Conservation (phyloP, 2,329 filamentous ascomycete genomes). For the Myriosclerotinia scirpicola region DNA sequence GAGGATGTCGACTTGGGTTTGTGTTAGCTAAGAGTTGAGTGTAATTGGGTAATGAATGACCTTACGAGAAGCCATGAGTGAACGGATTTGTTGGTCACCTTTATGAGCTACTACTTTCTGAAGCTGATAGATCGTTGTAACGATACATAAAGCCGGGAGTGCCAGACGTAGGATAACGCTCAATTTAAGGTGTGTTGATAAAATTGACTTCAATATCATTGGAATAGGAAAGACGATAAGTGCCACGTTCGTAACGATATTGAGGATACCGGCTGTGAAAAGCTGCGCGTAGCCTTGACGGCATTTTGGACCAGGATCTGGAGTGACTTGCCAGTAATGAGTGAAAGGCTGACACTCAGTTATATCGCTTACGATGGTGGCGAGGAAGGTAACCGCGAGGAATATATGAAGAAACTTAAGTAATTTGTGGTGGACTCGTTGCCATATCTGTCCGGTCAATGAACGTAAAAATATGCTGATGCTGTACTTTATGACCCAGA, state of each 20-base stretch:
- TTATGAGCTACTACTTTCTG: constrained; percentile 66
- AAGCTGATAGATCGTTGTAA: constrained; percentile 74
- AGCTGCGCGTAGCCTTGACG: constrained; percentile 83
- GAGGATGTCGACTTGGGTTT: constrained; percentile 65
- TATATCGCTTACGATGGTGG: constrained; percentile 75
- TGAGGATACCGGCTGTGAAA: constrained; percentile 79
- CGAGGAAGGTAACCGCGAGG: constrained; percentile 72
- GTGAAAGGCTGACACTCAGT: constrained; percentile 75
- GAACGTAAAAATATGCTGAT: constrained; percentile 87
- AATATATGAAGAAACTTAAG: constrained; percentile 72
- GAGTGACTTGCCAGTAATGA: constrained; percentile 75
- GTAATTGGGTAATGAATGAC: not conserved
- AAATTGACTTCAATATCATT: constrained; percentile 75
- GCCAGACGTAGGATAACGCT: constrained; percentile 16
- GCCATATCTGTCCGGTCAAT: constrained; percentile 78
- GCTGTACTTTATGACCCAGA: constrained; percentile 88
- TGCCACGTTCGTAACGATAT: constrained; percentile 83
- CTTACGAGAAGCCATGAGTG: constrained; percentile 70
- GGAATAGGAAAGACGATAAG: constrained; percentile 86
- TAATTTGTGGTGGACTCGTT: constrained; percentile 67
- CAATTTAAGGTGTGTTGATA: constrained; percentile 50
- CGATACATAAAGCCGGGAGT: constrained; percentile 70
- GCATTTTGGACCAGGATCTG: constrained; percentile 81
- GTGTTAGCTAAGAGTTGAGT: not conserved
- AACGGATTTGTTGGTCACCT: constrained; percentile 79